phyloP scores from a whole-genome alignment of 257 asterid genomes.

The Primulina huaijiensis region DNA sequence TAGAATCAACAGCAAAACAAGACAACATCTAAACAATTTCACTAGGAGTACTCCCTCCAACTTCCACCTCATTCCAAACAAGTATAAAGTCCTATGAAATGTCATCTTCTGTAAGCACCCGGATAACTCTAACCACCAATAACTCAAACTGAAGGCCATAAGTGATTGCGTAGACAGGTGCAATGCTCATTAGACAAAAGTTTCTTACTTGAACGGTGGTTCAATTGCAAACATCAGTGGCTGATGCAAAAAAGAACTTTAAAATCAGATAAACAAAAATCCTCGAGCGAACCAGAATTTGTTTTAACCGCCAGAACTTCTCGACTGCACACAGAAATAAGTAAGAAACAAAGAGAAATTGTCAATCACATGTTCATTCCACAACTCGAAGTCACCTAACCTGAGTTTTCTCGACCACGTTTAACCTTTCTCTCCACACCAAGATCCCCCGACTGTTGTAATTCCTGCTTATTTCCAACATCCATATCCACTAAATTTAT shows the following conservation, averaged over 20 bases:
- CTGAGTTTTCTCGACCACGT: constrained; percentile 67
- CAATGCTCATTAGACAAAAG: not conserved
- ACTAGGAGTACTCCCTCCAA: not conserved
- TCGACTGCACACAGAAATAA: not conserved
- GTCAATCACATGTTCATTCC: constrained; percentile 26
- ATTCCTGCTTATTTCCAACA: constrained; percentile 54
- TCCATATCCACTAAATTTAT: constrained; percentile 35
- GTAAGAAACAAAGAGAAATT: constrained; percentile 17
- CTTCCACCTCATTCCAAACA: not conserved
- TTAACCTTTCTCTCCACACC: constrained; percentile 64
- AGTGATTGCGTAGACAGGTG: not conserved
- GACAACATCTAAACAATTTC: not conserved
- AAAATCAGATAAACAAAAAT: too few species aligned
- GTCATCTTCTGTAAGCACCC: not conserved
- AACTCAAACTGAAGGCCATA: constrained; percentile 7
- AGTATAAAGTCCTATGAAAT: not conserved
- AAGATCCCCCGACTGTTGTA: constrained; percentile 45
- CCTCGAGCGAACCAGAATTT: constrained; percentile 1
- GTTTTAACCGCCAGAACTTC: constrained; percentile 14
- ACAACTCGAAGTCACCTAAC: constrained; percentile 57
- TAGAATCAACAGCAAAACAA: constrained; percentile 4
- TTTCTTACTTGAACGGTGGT: not conserved
- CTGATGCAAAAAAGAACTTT: not conserved
- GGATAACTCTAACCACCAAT: constrained; percentile 9
- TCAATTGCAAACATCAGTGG: not conserved